Percentiles rank a stretch among this genome's conserved stretches.
Evolutionary conservation across 257 asterid genomes (phyloP).

Genomic region (Rauvolfia tetraphylla): DNA sequence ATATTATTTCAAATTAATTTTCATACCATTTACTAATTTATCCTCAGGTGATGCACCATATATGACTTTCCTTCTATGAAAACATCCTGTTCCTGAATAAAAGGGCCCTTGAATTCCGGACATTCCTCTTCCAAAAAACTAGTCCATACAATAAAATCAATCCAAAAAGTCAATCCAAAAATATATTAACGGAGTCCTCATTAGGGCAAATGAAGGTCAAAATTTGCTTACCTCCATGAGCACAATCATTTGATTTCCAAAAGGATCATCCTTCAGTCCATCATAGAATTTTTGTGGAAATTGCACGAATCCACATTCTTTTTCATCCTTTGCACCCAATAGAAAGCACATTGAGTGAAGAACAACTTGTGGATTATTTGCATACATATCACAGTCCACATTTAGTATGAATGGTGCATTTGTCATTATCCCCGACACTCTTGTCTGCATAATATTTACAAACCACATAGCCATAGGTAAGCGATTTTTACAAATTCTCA

Average conservation of each 20-base stretch:
- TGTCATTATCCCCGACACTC: constrained; percentile 42
- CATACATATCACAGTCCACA: constrained; percentile 43
- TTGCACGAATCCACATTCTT: constrained; percentile 30
- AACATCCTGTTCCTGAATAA: constrained; percentile 39
- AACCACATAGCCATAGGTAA: too few relatives aligned
- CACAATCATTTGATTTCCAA: constrained; percentile 28
- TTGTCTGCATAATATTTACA: constrained; percentile 26
- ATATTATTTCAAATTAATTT: neutral
- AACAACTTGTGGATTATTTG: constrained; percentile 31
- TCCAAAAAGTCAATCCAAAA: too few relatives aligned
- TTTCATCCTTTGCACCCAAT: constrained; percentile 27
- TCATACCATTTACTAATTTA: constrained; percentile 16
- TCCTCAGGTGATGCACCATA: constrained; percentile 31
- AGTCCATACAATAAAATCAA: neutral
- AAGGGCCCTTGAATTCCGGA: constrained; percentile 36
- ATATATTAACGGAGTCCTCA: neutral
- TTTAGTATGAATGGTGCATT: constrained; percentile 41
- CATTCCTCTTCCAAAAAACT: constrained; percentile 28
- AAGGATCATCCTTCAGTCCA: constrained; percentile 37
- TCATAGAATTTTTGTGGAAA: constrained; percentile 35
- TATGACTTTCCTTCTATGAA: constrained; percentile 34
- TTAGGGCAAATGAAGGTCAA: neutral
- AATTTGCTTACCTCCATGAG: constrained; percentile 16
- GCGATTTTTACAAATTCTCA: neutral
- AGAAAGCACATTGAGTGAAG: constrained; percentile 37